Percentiles rank a stretch among this genome's conserved stretches.
Evolutionary conservation across 1,139 yeast genomes (phyloP).

Genomic region (Sugiyamaella neomexicana): DNA sequence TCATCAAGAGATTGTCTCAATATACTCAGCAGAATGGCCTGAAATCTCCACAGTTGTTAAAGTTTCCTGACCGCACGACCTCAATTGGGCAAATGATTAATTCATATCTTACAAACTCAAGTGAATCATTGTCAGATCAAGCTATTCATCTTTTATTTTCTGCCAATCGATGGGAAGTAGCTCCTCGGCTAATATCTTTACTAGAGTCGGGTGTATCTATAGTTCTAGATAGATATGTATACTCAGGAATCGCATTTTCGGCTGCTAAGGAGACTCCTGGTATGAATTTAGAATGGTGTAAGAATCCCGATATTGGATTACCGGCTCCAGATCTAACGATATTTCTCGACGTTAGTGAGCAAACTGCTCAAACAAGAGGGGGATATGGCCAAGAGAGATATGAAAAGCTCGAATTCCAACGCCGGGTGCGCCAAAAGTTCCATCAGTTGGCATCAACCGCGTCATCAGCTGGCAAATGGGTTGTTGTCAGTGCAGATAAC

Average conservation of each 20-base stretch:
- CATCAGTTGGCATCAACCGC: constrained; percentile 43
- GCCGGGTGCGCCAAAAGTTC: constrained; percentile 62
- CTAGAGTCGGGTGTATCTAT: constrained; percentile 59
- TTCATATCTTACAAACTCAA: constrained; percentile 53
- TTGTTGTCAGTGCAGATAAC: constrained; percentile 59
- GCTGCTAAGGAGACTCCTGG: constrained; percentile 64
- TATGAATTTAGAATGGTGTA: constrained; percentile 70
- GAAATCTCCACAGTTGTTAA: constrained; percentile 46
- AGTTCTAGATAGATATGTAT: constrained; percentile 82
- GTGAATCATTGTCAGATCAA: constrained; percentile 50
- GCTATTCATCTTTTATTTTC: constrained; percentile 85
- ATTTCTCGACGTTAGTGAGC: constrained; percentile 62
- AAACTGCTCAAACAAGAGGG: constrained; percentile 56
- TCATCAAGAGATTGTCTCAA: constrained; percentile 43
- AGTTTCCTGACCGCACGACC: constrained; percentile 88
- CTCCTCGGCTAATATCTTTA: constrained; percentile 47
- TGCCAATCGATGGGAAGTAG: constrained; percentile 92
- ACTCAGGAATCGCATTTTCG: constrained; percentile 91
- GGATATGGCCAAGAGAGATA: constrained; percentile 95
- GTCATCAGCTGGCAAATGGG: constrained; percentile 42
- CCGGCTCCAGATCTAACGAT: constrained; percentile 84
- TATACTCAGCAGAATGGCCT: neutral
- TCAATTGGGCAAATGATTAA: constrained; percentile 77
- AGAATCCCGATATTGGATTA: constrained; percentile 76
- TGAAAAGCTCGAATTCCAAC: constrained; percentile 73